Evolutionary conservation across 768 basidiomycete genomes (phyloP).

Genomic region (Tricholoma matsutake): DNA sequence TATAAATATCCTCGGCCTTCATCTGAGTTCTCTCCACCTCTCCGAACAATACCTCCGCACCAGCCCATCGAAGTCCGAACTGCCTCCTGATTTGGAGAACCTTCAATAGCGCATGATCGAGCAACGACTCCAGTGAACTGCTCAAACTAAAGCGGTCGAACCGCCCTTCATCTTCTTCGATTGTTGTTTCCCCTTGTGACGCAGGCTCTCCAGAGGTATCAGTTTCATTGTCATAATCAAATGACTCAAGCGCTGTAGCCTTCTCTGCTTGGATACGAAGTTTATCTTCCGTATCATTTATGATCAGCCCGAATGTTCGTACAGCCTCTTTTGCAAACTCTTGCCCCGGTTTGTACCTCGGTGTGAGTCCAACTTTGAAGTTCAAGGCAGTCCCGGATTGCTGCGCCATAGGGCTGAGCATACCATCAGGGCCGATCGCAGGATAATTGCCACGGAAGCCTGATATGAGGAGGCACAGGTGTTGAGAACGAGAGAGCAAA

Average conservation of each 20-base stretch:
- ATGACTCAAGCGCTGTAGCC: slow-evolving; percentile 27
- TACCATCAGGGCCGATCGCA: slow-evolving; percentile 42
- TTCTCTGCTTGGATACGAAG: slow-evolving; percentile 31
- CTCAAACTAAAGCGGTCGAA: slow-evolving; percentile 67
- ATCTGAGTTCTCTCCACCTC: slow-evolving; percentile 45
- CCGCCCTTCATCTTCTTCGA: slow-evolving; percentile 32
- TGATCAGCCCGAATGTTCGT: slow-evolving; percentile 47
- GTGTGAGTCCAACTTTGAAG: slow-evolving; percentile 63
- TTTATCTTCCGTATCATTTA: slow-evolving; percentile 41
- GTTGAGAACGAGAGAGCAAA: slow-evolving; percentile 51
- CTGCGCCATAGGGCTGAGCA: slow-evolving; percentile 32
- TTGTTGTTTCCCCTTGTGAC: slow-evolving; percentile 11
- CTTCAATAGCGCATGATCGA: slow-evolving; percentile 54
- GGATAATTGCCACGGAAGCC: slow-evolving; percentile 55
- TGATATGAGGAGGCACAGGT: slow-evolving; percentile 65
- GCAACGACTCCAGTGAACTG: slow-evolving; percentile 55
- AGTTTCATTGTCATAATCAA: slow-evolving; percentile 21
- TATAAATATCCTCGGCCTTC: slow-evolving; percentile 37
- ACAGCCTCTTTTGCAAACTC: slow-evolving; percentile 46
- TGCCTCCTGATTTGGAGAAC: slow-evolving; percentile 49
- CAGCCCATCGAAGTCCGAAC: slow-evolving; percentile 65
- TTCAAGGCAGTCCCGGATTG: slow-evolving; percentile 33
- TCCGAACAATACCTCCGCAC: slow-evolving; percentile 53
- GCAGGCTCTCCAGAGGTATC: slow-evolving; percentile 13
- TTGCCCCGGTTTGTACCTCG: slow-evolving; percentile 55